Conservation (phyloP, 2,329 filamentous ascomycete genomes). For the Sclerotinia nivalis region DNA sequence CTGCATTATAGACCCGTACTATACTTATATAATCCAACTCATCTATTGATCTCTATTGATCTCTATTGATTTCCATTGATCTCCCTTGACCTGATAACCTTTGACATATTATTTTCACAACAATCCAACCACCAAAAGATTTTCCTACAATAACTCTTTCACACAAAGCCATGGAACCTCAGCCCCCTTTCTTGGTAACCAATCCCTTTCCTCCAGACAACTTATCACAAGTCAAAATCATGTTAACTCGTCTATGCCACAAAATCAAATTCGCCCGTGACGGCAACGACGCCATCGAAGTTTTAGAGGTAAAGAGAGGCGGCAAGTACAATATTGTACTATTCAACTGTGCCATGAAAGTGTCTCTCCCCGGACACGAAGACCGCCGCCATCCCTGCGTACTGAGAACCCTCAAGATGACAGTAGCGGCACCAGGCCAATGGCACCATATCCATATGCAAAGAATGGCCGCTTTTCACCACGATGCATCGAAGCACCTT, state of each 20-base stretch:
- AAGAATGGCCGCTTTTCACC: not conserved
- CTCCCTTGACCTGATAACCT: not conserved
- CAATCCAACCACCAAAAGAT: not conserved
- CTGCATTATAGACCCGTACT: not conserved
- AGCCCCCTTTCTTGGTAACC: not conserved
- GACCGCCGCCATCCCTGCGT: not conserved
- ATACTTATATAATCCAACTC: not conserved
- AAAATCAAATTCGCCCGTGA: not conserved
- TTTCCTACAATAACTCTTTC: not conserved
- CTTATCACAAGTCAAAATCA: not conserved
- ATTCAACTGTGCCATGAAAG: not conserved
- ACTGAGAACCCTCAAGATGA: not conserved
- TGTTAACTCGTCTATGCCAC: not conserved
- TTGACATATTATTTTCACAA: not conserved
- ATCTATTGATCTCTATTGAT: not conserved
- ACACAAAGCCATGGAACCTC: not conserved
- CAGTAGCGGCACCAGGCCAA: no score
- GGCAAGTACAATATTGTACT: not conserved
- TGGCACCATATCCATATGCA: not conserved
- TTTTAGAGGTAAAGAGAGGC: not conserved
- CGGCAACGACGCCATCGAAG: not conserved
- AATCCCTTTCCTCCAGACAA: not conserved
- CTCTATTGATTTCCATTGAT: not conserved
- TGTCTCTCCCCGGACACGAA: rapidly evolving
- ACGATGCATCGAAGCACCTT: not conserved